Evolutionary conservation across 2,329 filamentous ascomycete species (phyloP), one percentile per base, ranked within the genome.

Genomic region (Tympanopsis confertula): DNA sequence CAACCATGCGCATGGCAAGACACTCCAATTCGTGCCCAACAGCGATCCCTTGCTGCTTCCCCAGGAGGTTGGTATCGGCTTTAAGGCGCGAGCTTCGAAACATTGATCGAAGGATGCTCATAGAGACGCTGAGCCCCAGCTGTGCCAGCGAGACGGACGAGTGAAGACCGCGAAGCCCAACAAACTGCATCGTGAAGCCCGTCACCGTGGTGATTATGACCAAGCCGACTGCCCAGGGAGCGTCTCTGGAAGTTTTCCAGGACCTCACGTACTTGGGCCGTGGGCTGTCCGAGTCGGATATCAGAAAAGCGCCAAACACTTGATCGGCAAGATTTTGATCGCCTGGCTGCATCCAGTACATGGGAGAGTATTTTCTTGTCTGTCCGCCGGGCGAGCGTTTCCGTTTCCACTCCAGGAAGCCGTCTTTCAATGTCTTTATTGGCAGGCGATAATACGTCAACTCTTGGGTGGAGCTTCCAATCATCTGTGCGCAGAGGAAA

Each of bases 331-430:
- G 47, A 12, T 44, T 35, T 14, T 63, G 57, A 1, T 48, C 45
- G 2, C 59, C 58, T 0, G 57, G 58, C 24, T 63, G 58, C 0
- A 61, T 32, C 59, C 58, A 61, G 39, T 53, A 58, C 1, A 59
- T n/a, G n/a, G n/a, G n/a, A n/a, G n/a, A n/a, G n/a, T n/a, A n/a
- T n/a, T n/a, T n/a, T n/a, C n/a, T n/a, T n/a, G n/a, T n/a, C n/a
- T n/a, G n/a, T n/a, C n/a, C n/a, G n/a, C n/a, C n/a, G n/a, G n/a
- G n/a, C n/a, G n/a, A n/a, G n/a, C n/a, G n/a, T n/a, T n/a, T n/a
- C n/a, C n/a, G n/a, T n/a, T n/a, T n/a, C n/a, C n/a, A n/a, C n/a
- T n/a, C n/a, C n/a, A n/a, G n/a, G n/a, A n/a, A n/a, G n/a, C n/a
- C n/a, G n/a, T n/a, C n/a, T 43, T 20, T 50, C 55, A 38, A 47